Conservation (phyloP, 768 basidiomycete species). For the Pleurotus tuoliensis region DNA sequence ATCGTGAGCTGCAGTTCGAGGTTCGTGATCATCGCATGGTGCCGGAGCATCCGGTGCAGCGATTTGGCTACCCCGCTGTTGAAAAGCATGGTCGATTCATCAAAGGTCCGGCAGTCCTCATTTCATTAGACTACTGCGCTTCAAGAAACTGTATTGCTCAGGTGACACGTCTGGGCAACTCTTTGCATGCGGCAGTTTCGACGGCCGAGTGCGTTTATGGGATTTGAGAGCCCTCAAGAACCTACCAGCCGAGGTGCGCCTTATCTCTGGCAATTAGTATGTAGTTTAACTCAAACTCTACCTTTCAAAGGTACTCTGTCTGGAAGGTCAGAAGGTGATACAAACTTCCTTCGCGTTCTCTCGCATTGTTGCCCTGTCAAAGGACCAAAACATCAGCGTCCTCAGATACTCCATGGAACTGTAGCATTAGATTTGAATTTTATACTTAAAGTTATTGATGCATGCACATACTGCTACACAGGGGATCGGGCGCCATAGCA, state of each 20-base stretch:
- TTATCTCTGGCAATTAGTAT: background rate
- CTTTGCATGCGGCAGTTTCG: slow-evolving; percentile 41
- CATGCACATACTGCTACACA: too few species aligned
- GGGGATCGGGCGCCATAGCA: too few species aligned
- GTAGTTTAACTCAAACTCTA: background rate
- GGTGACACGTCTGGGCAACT: slow-evolving; percentile 20
- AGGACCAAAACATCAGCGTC: slow-evolving; percentile 29
- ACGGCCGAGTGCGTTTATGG: slow-evolving; percentile 42
- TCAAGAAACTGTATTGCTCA: background rate
- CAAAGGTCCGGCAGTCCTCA: slow-evolving; percentile 29
- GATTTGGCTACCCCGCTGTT: slow-evolving; percentile 38
- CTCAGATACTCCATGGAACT: slow-evolving; percentile 13
- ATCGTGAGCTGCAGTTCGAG: slow-evolving; percentile 50
- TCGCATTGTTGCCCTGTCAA: slow-evolving; percentile 34
- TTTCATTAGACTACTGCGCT: too few species aligned
- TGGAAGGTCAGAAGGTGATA: slow-evolving; percentile 30
- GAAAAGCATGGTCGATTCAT: slow-evolving; percentile 39
- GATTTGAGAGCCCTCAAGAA: slow-evolving; percentile 37
- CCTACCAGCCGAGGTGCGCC: slow-evolving; percentile 19
- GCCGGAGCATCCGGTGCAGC: slow-evolving; percentile 28
- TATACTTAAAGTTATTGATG: too few species aligned
- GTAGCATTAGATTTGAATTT: background rate
- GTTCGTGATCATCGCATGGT: slow-evolving; percentile 42
- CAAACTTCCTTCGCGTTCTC: slow-evolving; percentile 32
- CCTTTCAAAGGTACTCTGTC: slow-evolving; percentile 26